Conservation (phyloP, 208 protist genomes). For the Acanthamoeba royreba region DNA sequence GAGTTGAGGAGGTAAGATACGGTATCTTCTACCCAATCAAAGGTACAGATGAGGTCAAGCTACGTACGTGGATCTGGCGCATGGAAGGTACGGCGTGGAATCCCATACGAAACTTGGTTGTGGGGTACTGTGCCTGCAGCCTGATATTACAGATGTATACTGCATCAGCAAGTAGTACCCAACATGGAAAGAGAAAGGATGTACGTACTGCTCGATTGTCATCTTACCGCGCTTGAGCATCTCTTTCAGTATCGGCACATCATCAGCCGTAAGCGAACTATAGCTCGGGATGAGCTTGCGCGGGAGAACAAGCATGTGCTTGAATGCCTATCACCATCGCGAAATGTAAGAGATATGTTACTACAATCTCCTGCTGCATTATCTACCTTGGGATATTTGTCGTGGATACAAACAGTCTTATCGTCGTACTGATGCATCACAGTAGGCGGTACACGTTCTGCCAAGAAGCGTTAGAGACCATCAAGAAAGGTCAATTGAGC, state of each 20-base stretch:
- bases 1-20: no score
- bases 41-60: no score
- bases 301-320: background rate
- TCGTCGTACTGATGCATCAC: slow-evolving; percentile 4
- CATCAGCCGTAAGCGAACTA: background rate
- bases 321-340: background rate
- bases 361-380: no score
- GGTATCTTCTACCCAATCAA: no score
- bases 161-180: background rate
- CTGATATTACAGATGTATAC: background rate
- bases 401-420: background rate
- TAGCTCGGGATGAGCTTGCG: background rate
- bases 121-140: background rate
- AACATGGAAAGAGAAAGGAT: background rate
- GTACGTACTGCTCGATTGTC: background rate
- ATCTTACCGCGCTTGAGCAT: background rate
- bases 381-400: slow-evolving; percentile 8
- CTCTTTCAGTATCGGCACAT: background rate
- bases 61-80: background rate
- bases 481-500: no score
- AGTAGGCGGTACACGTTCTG: background rate
- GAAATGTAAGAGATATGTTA: background rate
- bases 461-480: no score
- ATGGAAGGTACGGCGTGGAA: slow-evolving; percentile 11
- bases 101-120: background rate